Percentiles rank a stretch among this genome's conserved stretches.
Conservation (phyloP, 345 rosid species). For the Excoecaria agallocha region DNA sequence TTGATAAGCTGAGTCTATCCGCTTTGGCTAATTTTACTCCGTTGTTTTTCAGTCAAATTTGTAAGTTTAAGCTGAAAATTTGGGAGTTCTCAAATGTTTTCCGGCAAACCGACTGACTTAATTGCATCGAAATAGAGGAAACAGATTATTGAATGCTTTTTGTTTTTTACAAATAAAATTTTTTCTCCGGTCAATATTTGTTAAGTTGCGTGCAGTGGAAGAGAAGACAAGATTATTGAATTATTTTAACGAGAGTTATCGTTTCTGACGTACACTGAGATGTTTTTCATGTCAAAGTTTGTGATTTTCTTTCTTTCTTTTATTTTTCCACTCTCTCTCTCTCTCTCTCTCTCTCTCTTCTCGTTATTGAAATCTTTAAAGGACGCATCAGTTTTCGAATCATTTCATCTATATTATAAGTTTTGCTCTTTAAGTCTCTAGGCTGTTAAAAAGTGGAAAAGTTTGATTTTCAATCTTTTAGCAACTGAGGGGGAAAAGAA, state of each 20-base stretch:
- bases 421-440: too few species aligned
- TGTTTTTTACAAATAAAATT: not conserved
- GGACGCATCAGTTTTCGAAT: not conserved
- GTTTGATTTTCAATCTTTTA: not conserved
- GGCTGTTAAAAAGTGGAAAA: not conserved
- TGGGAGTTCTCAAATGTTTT: not conserved
- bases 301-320: not conserved
- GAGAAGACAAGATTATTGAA: not conserved
- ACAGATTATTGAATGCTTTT: not conserved
- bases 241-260: not conserved
- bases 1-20: not conserved
- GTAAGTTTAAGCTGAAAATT: not conserved
- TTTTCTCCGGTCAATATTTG: not conserved
- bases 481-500: not conserved
- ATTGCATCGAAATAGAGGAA: not conserved
- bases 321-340: not conserved
- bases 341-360: too few species aligned
- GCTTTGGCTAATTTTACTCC: not conserved
- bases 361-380: not conserved
- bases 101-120: not conserved
- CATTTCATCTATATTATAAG: not conserved
- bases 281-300: not conserved
- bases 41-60: too few species aligned
- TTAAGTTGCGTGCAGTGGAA: not conserved
- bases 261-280: not conserved